These are phyloP conservation scores for Kazachstania sp. DNA, from an alignment of 1,139 yeast species.

Conservation along the genomic window DNA sequence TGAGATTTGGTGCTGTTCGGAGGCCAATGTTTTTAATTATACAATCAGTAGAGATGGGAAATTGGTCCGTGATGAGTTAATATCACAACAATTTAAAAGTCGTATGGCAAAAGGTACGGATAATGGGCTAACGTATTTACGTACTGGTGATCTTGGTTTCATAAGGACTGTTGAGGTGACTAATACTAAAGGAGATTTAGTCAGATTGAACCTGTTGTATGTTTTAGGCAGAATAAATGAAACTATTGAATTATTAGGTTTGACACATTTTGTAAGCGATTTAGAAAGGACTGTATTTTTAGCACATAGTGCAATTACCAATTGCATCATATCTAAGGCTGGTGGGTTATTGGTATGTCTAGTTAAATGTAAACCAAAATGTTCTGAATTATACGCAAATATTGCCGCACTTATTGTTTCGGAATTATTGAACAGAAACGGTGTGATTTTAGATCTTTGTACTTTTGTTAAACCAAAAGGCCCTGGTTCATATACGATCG, in stretches of 20 bases:
- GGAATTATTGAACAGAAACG: slow-evolving; percentile 72
- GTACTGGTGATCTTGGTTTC: slow-evolving; percentile 95
- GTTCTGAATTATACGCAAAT: slow-evolving; percentile 44
- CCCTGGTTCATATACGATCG: slow-evolving; percentile 42
- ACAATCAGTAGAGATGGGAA: slow-evolving; percentile 33
- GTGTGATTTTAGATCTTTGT: slow-evolving; percentile 75
- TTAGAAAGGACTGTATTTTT: slow-evolving; percentile 68
- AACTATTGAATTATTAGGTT: slow-evolving; percentile 84
- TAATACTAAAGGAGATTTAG: slow-evolving; percentile 36
- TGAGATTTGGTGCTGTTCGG: slow-evolving; percentile 93
- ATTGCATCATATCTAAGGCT: slow-evolving; percentile 67
- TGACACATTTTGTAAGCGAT: slow-evolving; percentile 84
- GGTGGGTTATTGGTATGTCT: slow-evolving; percentile 77
- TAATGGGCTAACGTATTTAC: slow-evolving; percentile 55
- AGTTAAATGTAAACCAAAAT: slow-evolving; percentile 52
- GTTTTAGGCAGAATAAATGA: slow-evolving; percentile 80
- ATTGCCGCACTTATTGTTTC: slow-evolving; percentile 78
- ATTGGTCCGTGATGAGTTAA: slow-evolving; percentile 32
- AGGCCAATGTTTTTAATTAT: slow-evolving; percentile 63
- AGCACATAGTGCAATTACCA: slow-evolving; percentile 50
- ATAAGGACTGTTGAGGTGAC: slow-evolving; percentile 58
- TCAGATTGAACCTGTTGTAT: slow-evolving; percentile 70
- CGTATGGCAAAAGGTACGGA: slow-evolving; percentile 46
- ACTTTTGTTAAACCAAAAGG: slow-evolving; percentile 59
- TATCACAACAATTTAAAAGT: slow-evolving; percentile 46